Evolutionary conservation across 148 eudicot genomes (phyloP).

Genomic region (Persicaria maculosa): DNA sequence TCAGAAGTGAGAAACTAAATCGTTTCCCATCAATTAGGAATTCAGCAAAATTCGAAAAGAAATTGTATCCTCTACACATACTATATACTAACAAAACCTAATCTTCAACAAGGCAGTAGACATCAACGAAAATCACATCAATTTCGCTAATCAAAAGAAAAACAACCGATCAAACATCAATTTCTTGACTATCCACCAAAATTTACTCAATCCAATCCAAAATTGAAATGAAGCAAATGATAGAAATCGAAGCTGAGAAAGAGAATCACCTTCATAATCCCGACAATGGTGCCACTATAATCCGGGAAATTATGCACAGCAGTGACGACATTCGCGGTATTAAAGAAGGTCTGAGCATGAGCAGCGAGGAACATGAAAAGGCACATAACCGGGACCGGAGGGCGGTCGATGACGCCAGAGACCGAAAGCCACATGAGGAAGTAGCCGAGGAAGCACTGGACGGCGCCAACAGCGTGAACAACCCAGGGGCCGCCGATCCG

Average conservation of each 20-base stretch:
- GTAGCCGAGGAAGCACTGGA: slow-evolving; percentile 57
- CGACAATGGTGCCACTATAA: slow-evolving; percentile 60
- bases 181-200: background rate
- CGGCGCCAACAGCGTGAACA: slow-evolving; percentile 38
- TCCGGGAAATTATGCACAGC: slow-evolving; percentile 54
- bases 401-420: slow-evolving; percentile 31
- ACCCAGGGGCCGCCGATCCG: slow-evolving; percentile 43
- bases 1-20: too few relatives aligned
- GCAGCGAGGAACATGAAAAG: slow-evolving; percentile 54
- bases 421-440: slow-evolving; percentile 56
- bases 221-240: background rate
- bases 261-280: slow-evolving; percentile 55
- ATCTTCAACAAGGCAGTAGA: too few relatives aligned
- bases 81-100: too few relatives aligned
- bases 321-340: slow-evolving; percentile 67
- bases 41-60: too few relatives aligned
- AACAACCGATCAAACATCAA: background rate
- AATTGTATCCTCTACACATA: too few relatives aligned
- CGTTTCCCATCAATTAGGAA: too few relatives aligned
- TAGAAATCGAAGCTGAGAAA: background rate
- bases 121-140: background rate
- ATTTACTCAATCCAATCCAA: background rate
- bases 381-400: slow-evolving; percentile 44
- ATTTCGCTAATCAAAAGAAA: background rate
- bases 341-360: slow-evolving; percentile 55